Evolutionary conservation across 1,284 basidiomycete species (phyloP), one percentile per base, ranked within the genome.

Genomic region (Heterobasidion irregulare): DNA sequence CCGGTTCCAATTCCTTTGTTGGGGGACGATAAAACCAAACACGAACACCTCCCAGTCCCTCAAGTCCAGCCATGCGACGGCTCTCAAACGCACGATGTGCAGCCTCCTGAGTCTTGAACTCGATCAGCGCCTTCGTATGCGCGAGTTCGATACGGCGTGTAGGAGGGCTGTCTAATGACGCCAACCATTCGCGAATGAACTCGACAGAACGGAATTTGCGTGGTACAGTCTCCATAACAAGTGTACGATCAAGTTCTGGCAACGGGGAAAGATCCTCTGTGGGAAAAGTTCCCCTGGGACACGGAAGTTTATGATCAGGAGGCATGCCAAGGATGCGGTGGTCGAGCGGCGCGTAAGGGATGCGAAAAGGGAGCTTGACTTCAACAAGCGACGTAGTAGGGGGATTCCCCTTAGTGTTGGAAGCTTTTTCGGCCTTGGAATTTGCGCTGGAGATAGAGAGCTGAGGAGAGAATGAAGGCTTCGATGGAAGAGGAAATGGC

Each of bases 151-250:
- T 53, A 68, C 73, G 53, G 71, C 53, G 55, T 70, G 70, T 62
- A 2, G 76, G 72, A 34, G 64, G 60, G 0, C 65, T 70, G 26
- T 69, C 73, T 18, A 75, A 76, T 10, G 62, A 61, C 51, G 70
- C 68, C 34, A 74, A 70, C 83, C 83, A 85, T 0, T 60, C 60
- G 26, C 43, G 53, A n/a, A 70, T 58, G 51, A 71, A 72, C 9
- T 56, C 53, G 0, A 52, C 9, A 1, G 55, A 73, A 44, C 82
- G 78, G 61, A 75, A 73, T 12, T 72, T 68, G 62, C 79, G 81
- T 1, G 82, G 82, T 0, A 84, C 64, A 48, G 77, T 74, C 56
- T 82, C 81, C 68, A 86, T 75, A 33, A 86, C 76, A 33, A 86
- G 66, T 0, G 81, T 79, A n/a, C 77, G 70, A 1, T 72, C 64